These are phyloP conservation scores for Cryphonectria japonica DNA, from an alignment of 2,329 filamentous ascomycete species.

Conservation along the genomic window DNA sequence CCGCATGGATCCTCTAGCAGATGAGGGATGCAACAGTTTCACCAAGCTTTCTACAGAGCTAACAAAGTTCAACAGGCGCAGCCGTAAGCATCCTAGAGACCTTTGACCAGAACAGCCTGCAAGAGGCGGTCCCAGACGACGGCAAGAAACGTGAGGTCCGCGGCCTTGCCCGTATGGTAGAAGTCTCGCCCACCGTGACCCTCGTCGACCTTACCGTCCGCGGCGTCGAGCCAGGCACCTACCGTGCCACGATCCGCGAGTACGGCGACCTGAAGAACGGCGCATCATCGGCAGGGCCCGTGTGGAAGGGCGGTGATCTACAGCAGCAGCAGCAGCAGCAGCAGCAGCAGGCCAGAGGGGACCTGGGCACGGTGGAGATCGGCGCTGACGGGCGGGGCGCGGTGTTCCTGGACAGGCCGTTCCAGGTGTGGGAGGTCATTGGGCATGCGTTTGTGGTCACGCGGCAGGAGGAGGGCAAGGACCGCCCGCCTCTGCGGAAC, in stretches of 20 bases:
- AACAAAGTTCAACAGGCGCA: slow-evolving; percentile 55
- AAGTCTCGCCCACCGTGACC: slow-evolving; percentile 77
- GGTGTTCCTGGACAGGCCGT: slow-evolving; percentile 77
- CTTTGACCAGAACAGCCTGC: slow-evolving; percentile 51
- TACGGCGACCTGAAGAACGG: slow-evolving; percentile 86
- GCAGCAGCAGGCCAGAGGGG: slow-evolving; percentile 56
- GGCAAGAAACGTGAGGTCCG: slow-evolving; percentile 64
- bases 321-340: slow-evolving; percentile 37
- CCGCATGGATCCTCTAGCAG: too few species aligned
- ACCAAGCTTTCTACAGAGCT: background rate
- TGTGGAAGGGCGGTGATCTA: slow-evolving; percentile 66
- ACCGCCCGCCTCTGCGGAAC: slow-evolving; percentile 67
- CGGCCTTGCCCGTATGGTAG: slow-evolving; percentile 90
- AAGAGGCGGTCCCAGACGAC: slow-evolving; percentile 35
- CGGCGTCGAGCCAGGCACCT: slow-evolving; percentile 79
- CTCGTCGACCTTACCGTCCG: slow-evolving; percentile 86
- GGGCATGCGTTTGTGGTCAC: slow-evolving; percentile 90
- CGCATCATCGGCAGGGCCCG: slow-evolving; percentile 77
- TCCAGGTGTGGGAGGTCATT: slow-evolving; percentile 96
- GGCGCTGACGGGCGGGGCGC: slow-evolving; percentile 75
- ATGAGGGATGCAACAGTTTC: background rate
- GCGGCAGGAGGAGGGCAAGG: slow-evolving; percentile 59
- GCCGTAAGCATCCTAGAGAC: slow-evolving; percentile 97
- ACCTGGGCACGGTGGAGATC: slow-evolving; percentile 77
- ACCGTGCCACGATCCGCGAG: slow-evolving; percentile 82